Evolutionary conservation across 495 filamentous ascomycete species (phyloP), one percentile per base, ranked within the genome.

Genomic region (Physcia stellaris): DNA sequence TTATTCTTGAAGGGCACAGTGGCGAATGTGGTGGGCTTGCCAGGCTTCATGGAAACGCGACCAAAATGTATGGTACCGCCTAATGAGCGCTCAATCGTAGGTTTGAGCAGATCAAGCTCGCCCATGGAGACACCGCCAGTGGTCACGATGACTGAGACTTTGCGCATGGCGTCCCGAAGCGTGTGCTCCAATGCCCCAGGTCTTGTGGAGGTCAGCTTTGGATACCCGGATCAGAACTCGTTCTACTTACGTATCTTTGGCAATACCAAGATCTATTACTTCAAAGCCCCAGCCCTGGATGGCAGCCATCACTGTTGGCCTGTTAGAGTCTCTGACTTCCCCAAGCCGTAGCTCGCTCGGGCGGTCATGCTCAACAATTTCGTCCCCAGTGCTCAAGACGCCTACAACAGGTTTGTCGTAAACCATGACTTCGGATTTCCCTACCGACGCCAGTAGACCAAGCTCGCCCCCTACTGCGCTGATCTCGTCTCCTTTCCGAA

Each of bases 41-140:
- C 90, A 0, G 90, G 90, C 62, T 96, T 96, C 90, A 99, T 96
- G 20, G 78, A 72, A 4, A 96, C 92, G 20, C 92, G 77, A 28
- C 90, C 90, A 53, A 99, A 99, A 57, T 96, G 90, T 50, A 99
- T 93, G 0, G 81, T 93, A 11, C 90, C 90, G 41, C 85, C 82
- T 4, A 96, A 72, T 2, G 75, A 67, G 37, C 87, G 79, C 62
- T 96, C 90, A 52, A 99, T 85, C 4, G 86, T 95, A 1, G 92
- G 90, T 58, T 99, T 99, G 34, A 99, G 76, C 22, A 99, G 76
- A 53, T 99, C 90, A 1, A 94, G 75, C 60, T 99, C 90, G 43
- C 90, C 90, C 90, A 99, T 99, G 11, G 86, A 94, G 16, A 95
- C 90, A 15, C 90, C 92, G 23, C 90, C 90, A 0, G 83, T 87